Evolutionary conservation across 768 basidiomycete genomes (phyloP), one percentile per base, ranked within the genome.

Genomic region (Mycena galopus): DNA sequence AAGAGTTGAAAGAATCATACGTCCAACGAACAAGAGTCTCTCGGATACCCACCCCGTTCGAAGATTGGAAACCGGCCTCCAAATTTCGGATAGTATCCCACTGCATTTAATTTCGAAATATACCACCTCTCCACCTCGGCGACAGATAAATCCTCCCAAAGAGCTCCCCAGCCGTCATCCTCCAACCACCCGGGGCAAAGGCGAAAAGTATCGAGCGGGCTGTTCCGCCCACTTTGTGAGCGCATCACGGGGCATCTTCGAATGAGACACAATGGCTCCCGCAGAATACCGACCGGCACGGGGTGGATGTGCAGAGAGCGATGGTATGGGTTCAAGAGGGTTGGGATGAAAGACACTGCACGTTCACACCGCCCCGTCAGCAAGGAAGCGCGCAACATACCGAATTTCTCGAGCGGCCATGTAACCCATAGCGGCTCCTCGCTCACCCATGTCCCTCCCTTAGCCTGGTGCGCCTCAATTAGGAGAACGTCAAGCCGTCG

Each of bases 401-500:
- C 93, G 67, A 96, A 94, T 80, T 89, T 92, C 75, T 93, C 92
- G 30, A 95, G 81, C 0, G 94, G 85, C 94, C 94, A 96, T 14
- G 94, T 94, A 29, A 88, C 82, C 94, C 94, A 96, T 53, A 96
- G 83, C 0, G 93, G 91, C 71, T 95, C 93, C 73, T 89, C 84
- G 16, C 87, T 85, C 2, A 89, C 91, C 91, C 93, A 95, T 71
- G 85, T 82, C 83, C 89, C 91, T 0, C 94, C 94, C 79, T 93
- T 94, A 19, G 83, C 80, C 79, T 88, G 93, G 76, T 90, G 87
- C 3, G 93, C 93, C 51, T 96, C 94, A 32, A 88, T 82, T 16
- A 94, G 81, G 3, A 94, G 78, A 3, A 80, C 77, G 71, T 96
- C 94, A 64, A 95, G 77, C 82, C 89, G 44, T 95, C 94, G 56